A percentile compares a stretch with the other conserved stretches of the same genome.
Evolutionary conservation across 345 rosid species (phyloP).

Genomic region (Corymbia maculata): DNA sequence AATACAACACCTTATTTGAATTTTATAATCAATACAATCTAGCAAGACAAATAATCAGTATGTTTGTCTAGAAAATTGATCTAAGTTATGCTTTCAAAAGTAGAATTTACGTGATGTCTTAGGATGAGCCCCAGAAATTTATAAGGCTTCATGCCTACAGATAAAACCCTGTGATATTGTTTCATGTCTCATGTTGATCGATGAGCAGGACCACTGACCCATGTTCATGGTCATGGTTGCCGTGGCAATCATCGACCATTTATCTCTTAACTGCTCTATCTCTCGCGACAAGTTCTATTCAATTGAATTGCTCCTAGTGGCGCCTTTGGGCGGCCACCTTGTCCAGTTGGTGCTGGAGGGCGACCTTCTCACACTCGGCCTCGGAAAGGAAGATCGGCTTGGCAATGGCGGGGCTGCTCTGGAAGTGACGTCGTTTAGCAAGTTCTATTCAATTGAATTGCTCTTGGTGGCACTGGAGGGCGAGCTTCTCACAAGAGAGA

Average conservation of each 20-base stretch:
- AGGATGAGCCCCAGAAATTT: not conserved
- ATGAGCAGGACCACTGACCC: conserved; percentile 65
- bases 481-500: too few species aligned
- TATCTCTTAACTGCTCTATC: too few species aligned
- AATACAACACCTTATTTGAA: conserved; percentile 18
- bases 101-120: not conserved
- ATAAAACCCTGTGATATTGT: not conserved
- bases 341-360: too few species aligned
- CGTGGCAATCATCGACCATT: conserved; percentile 45
- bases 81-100: not conserved
- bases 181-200: not conserved
- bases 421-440: too few species aligned
- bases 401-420: too few species aligned
- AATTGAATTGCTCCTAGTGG: too few species aligned
- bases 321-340: too few species aligned
- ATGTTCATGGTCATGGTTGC: conserved; percentile 59
- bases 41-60: conserved; percentile 53
- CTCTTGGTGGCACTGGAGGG: too few species aligned
- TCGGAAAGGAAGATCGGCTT: too few species aligned
- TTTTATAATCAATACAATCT: conserved; percentile 16
- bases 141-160: not conserved
- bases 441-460: too few species aligned
- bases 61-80: conserved; percentile 1
- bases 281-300: too few species aligned
- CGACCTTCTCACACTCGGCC: too few species aligned